Conservation (phyloP, 2,329 filamentous ascomycete species). For the Ophiostoma australiae region DNA sequence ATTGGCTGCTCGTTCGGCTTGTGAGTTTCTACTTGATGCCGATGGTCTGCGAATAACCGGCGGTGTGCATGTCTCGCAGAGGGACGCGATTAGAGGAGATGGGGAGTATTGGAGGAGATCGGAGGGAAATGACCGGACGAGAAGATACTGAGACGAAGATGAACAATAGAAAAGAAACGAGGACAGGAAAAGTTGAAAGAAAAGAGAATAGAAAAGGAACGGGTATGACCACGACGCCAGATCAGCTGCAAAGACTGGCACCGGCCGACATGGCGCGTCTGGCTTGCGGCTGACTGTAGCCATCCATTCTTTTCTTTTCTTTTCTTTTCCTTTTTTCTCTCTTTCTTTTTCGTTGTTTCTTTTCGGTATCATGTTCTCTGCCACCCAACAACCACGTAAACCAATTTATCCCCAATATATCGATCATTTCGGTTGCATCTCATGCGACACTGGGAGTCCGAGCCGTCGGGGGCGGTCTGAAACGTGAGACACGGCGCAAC, state of each 20-base stretch:
- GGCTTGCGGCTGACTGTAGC: neutral
- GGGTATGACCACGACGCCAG: neutral
- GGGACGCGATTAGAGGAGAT: too few relatives aligned
- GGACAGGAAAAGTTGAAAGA: neutral
- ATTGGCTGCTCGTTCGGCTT: neutral
- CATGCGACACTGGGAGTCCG: constrained; percentile 23
- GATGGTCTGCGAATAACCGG: neutral
- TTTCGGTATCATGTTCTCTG: neutral
- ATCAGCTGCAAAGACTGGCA: neutral
- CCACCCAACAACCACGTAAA: neutral
- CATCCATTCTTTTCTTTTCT: neutral
- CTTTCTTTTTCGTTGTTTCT: neutral
- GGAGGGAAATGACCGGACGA: neutral
- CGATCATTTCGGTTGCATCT: neutral
- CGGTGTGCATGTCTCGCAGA: constrained; percentile 3
- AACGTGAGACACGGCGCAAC: constrained; percentile 26
- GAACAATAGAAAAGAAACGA: neutral
- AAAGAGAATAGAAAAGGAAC: neutral
- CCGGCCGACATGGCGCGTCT: neutral
- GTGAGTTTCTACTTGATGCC: neutral
- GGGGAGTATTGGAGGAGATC: too few relatives aligned
- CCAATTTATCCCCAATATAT: neutral
- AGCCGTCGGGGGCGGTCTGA: constrained; percentile 27
- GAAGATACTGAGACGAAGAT: neutral
- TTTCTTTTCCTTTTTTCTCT: neutral